Base-by-base conservation (phyloP, 129 eudicot species). In the Escallonia herrerae region DNA sequence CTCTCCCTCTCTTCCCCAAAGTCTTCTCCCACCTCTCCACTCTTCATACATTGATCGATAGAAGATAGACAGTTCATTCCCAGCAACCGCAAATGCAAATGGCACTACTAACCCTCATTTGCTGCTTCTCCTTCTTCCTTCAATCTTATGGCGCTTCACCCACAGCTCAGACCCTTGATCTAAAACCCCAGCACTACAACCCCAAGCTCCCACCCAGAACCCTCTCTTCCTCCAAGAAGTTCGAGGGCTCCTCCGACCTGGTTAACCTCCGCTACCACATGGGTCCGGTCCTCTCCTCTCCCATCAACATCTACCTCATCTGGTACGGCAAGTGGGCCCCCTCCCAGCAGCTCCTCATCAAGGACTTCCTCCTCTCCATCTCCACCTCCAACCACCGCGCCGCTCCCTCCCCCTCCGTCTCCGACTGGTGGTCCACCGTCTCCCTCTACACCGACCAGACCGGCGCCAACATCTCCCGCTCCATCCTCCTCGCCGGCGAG, bases 281-380 rank as follows among this genome's bases (percentile, higher is more conserved):
- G 97, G 97, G 97, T 9, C 97, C 97, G 0, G 97, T 91, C 14
- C 81, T 91, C 48, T 87, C 97, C 5, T 83, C 95, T 37, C 90
- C 90, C 2, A 91, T 91, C 79, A 91, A 85, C 71, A 71, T 87
- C 39, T 80, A 91, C 65, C 76, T 87, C 47, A 82, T 91, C 45
- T 91, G 97, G 97, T 91, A 91, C 59, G 97, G 97, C 10, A 77
- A 79, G 40, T 91, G 97, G 97, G 41, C 81, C 43, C 77, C 73
- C 0, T 8, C 84, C 43, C 96, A 91, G 5, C 76, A 80, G 56
- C 74, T 72, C 42, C 56, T 64, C 4, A 78, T 78, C 15, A 74
- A 69, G 44, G 79, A 79, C 56, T 74, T 79, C 43, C 5, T 79
- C 13, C 70, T 53, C 8, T 74, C 79, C 22, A 73, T 74, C 62